phyloP scores from a whole-genome alignment of 257 asterid species.

The Penstemon eatonii region DNA sequence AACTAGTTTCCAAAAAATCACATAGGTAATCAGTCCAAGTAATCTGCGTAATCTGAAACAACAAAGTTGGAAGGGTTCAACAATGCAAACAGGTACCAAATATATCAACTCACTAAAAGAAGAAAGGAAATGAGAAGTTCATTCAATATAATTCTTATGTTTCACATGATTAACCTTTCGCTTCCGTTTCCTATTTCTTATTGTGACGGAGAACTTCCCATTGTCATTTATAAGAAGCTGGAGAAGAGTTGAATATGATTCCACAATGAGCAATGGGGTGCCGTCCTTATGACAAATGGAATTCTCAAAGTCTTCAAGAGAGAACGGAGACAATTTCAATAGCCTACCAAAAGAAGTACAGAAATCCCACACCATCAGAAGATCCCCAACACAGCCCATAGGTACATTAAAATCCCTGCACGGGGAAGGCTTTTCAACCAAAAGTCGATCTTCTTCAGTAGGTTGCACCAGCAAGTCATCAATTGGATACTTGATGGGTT shows the following conservation, averaged over 20 bases:
- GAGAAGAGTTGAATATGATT: conserved; percentile 75
- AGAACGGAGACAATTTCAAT: conserved; percentile 71
- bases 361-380: conserved; percentile 94
- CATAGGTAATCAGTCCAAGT: conserved; percentile 78
- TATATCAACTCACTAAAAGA: conserved; percentile 17
- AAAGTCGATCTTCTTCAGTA: conserved; percentile 57
- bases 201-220: conserved; percentile 47
- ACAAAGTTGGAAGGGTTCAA: conserved; percentile 17
- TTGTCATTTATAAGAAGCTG: conserved; percentile 70
- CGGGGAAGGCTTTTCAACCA: conserved; percentile 62
- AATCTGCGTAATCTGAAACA: conserved; percentile 63
- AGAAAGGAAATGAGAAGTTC: conserved; percentile 12
- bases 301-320: conserved; percentile 89
- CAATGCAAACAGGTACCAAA: conserved; percentile 10
- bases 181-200: conserved; percentile 61
- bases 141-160: background rate
- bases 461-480: conserved; percentile 80
- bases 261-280: conserved; percentile 70
- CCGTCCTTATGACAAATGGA: conserved; percentile 77
- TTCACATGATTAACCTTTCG: conserved; percentile 54
- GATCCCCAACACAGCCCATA: conserved; percentile 80
- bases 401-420: conserved; percentile 72
- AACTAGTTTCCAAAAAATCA: conserved; percentile 68
- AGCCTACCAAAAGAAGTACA: conserved; percentile 76
- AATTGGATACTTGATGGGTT: conserved; percentile 64